Conservation (phyloP, 441 rosid genomes). For the Syzygium syzygioides region DNA sequence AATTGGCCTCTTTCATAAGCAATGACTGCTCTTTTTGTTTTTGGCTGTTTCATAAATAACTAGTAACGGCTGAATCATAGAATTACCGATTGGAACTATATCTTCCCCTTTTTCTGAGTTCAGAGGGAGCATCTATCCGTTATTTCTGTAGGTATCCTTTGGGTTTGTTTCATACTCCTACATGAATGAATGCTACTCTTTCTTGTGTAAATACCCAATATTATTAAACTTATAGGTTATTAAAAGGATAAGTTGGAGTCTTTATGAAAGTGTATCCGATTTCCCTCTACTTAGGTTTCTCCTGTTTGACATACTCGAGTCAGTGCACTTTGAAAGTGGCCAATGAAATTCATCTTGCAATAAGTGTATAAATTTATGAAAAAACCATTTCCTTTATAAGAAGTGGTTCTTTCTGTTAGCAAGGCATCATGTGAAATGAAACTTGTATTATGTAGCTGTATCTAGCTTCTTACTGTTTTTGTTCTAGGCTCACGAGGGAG, state of each 20-base stretch:
- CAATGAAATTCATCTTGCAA: not conserved
- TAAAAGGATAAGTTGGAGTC: not conserved
- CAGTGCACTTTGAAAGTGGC: not conserved
- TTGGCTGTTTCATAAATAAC: not conserved
- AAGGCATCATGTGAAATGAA: not conserved
- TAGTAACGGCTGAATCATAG: not conserved
- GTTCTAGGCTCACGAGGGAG: slow-evolving; percentile 54
- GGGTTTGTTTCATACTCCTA: not conserved
- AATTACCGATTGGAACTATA: not conserved
- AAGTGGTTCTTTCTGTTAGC: not conserved
- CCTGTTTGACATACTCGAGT: not conserved
- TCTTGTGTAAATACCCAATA: not conserved
- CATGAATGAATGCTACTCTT: not conserved
- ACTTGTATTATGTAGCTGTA: not conserved
- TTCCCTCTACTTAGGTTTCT: not conserved
- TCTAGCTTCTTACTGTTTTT: slow-evolving; percentile 7
- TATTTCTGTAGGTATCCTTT: not conserved
- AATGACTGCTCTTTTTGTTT: not conserved
- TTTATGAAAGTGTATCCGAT: not conserved
- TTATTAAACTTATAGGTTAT: not conserved
- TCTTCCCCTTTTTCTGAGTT: not conserved
- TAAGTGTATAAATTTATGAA: not conserved
- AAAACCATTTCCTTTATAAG: not conserved
- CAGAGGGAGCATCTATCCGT: not conserved
- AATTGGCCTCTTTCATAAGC: not conserved